phyloP scores from a whole-genome alignment of 2,329 filamentous ascomycete genomes.

The Elsinoe necatrix region DNA sequence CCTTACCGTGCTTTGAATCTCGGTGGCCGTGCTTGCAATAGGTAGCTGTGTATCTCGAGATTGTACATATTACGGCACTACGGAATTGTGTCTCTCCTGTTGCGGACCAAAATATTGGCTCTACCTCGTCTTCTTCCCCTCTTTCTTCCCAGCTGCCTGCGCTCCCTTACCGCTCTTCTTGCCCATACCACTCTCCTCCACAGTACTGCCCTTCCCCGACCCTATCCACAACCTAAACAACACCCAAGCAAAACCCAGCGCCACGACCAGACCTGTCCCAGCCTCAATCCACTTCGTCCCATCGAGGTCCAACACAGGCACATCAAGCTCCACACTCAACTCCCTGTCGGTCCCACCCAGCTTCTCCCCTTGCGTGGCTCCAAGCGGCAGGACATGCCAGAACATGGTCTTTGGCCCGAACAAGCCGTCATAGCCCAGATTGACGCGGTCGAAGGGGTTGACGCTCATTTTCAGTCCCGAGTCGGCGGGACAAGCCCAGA shows the following conservation, averaged over 20 bases:
- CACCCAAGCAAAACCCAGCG: conserved; percentile 39
- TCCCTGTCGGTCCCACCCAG: conserved; percentile 7
- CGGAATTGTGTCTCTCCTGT: no score
- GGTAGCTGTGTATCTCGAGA: no score
- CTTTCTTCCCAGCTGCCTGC: neutral
- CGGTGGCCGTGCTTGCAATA: no score
- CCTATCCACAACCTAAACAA: conserved; percentile 32
- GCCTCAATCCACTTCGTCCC: conserved; percentile 32
- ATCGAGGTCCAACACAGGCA: conserved; percentile 36
- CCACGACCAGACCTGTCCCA: conserved; percentile 36
- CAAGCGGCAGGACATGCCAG: conserved; percentile 53
- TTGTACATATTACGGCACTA: no score
- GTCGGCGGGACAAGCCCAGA: conserved; percentile 76
- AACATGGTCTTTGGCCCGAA: conserved; percentile 73
- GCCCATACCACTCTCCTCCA: neutral
- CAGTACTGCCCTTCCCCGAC: neutral
- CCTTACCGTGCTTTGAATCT: no score
- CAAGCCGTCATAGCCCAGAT: conserved; percentile 75
- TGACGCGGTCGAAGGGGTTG: conserved; percentile 78
- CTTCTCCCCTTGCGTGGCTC: conserved; percentile 15
- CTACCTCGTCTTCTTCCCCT: neutral
- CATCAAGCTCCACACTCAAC: conserved; percentile 25
- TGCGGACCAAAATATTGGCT: no score
- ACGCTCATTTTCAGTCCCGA: conserved; percentile 58
- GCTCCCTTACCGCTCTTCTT: neutral